Percentiles rank a stretch among this genome's conserved stretches.
These are phyloP conservation scores for Tricholoma saponaceum DNA, from an alignment of 768 basidiomycete genomes.

Conservation along the genomic window DNA sequence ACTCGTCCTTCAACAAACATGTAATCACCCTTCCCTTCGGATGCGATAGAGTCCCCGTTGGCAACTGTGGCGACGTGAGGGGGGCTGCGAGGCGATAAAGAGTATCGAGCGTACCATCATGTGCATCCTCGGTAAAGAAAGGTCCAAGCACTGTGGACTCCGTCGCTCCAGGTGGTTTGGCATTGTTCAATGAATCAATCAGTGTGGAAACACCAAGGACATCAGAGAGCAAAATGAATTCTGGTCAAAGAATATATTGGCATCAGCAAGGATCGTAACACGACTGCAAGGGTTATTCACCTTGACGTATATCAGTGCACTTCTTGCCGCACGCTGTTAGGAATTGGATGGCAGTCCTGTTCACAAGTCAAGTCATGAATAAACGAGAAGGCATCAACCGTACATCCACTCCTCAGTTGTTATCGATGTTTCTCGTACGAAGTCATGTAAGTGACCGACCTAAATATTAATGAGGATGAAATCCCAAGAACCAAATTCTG, in stretches of 20 bases:
- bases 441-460: conserved; percentile 69
- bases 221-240: conserved; percentile 87
- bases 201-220: conserved; percentile 73
- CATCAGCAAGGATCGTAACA: conserved; percentile 12
- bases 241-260: conserved; percentile 30
- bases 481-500: not conserved
- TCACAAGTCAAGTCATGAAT: conserved; percentile 3
- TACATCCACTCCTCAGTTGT: conserved; percentile 87
- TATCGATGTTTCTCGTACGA: conserved; percentile 67
- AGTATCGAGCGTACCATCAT: conserved; percentile 46
- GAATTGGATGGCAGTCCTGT: conserved; percentile 64
- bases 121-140: conserved; percentile 76
- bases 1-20: conserved; percentile 77
- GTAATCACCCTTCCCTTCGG: conserved; percentile 84
- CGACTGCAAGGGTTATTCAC: conserved; percentile 16
- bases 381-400: conserved; percentile 8
- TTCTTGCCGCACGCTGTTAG: conserved; percentile 72
- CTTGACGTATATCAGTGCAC: conserved; percentile 63
- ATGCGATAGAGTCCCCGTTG: conserved; percentile 74
- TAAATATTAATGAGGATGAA: conserved; percentile 21
- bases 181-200: conserved; percentile 73
- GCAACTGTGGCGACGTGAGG: conserved; percentile 38
- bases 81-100: not conserved
- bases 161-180: conserved; percentile 56
- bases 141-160: conserved; percentile 79